Evolutionary conservation across 2,329 filamentous ascomycete species (phyloP).

Genomic region (Aspergillus sp.): DNA sequence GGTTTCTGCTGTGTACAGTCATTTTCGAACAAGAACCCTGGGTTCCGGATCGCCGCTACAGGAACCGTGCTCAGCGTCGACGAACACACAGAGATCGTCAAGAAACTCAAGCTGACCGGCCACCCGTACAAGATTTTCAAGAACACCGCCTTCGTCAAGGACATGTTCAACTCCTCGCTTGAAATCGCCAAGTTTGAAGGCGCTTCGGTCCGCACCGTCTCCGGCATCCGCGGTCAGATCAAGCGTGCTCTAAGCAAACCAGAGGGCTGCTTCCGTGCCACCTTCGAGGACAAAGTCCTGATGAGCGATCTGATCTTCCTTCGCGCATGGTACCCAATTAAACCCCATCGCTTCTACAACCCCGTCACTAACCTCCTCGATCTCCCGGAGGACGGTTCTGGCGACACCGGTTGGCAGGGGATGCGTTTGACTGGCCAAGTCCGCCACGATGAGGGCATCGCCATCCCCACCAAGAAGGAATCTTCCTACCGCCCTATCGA

Average conservation of each 20-base stretch:
- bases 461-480: slow-evolving; percentile 74
- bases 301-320: slow-evolving; percentile 96
- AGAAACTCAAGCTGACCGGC: slow-evolving; percentile 96
- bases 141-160: slow-evolving; percentile 96
- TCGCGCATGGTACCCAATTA: slow-evolving; percentile 92
- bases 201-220: slow-evolving; percentile 90
- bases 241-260: slow-evolving; percentile 89
- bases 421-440: slow-evolving; percentile 95
- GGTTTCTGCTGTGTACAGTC: slow-evolving; percentile 92
- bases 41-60: slow-evolving; percentile 89
- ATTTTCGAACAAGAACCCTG: slow-evolving; percentile 72
- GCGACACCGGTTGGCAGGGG: slow-evolving; percentile 58
- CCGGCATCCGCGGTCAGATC: slow-evolving; percentile 91
- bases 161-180: slow-evolving; percentile 90
- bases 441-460: slow-evolving; percentile 63
- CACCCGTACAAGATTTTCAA: slow-evolving; percentile 97
- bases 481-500: slow-evolving; percentile 67
- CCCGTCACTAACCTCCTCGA: slow-evolving; percentile 87
- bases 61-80: slow-evolving; percentile 91
- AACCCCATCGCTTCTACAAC: slow-evolving; percentile 94
- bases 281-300: slow-evolving; percentile 96
- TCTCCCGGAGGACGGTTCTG: slow-evolving; percentile 26
- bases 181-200: slow-evolving; percentile 99
- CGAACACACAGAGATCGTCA: slow-evolving; percentile 93
- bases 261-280: slow-evolving; percentile 91